phyloP scores from a whole-genome alignment of 2,329 filamentous ascomycete species.

The Bretziella fagacearum region DNA sequence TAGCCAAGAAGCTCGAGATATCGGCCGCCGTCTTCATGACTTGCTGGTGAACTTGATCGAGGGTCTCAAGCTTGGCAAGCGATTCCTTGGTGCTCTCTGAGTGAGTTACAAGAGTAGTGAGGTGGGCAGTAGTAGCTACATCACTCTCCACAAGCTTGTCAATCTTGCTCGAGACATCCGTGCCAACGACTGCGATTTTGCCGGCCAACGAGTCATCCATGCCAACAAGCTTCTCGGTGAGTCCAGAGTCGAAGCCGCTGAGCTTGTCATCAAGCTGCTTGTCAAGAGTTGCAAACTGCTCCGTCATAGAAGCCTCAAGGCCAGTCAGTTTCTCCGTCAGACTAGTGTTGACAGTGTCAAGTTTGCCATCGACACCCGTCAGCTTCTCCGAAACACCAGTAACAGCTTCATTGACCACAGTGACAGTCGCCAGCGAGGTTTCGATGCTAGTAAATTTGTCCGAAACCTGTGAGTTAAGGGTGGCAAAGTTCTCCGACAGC shows the following conservation, averaged over 20 bases:
- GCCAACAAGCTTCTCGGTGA: constrained; percentile 12
- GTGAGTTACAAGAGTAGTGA: constrained; percentile 36
- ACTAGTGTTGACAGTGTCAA: constrained; percentile 3
- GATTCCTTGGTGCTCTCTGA: constrained; percentile 45
- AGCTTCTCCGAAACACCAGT: constrained; percentile 7
- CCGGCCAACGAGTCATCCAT: constrained; percentile 11
- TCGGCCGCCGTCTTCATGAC: constrained; percentile 72
- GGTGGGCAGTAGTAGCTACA: constrained; percentile 19
- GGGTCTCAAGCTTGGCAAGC: constrained; percentile 57
- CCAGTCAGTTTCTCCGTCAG: constrained; percentile 7
- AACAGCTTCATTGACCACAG: neutral
- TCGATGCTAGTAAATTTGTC: constrained; percentile 10
- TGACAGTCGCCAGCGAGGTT: constrained; percentile 5
- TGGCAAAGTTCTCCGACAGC: constrained; percentile 14
- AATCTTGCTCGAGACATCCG: constrained; percentile 30
- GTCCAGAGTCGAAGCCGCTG: constrained; percentile 3
- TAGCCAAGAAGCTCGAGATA: constrained; percentile 64
- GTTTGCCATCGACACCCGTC: constrained; percentile 2
- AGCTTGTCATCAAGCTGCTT: constrained; percentile 11
- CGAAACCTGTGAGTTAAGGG: constrained; percentile 11
- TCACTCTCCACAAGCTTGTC: constrained; percentile 23
- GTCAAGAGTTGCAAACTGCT: constrained; percentile 10
- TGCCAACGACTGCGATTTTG: constrained; percentile 7
- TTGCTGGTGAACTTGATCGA: constrained; percentile 57
- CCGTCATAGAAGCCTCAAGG: constrained; percentile 8